Evolutionary conservation across 2,329 filamentous ascomycete species (phyloP), one percentile per base, ranked within the genome.

Genomic region (Penicillium aurantiogriseum): DNA sequence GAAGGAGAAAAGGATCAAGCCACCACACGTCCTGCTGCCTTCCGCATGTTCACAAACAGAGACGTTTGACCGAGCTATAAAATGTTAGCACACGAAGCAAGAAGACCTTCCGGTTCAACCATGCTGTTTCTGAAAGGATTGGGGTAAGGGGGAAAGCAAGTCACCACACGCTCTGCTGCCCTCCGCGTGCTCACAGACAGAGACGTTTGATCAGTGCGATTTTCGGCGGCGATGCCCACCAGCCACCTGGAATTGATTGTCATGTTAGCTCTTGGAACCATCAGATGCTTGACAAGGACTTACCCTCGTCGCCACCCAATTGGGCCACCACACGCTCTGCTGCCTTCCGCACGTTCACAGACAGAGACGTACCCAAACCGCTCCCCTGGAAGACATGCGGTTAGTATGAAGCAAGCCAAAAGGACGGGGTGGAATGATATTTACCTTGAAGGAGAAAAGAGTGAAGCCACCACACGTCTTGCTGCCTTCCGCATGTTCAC

Each of bases 161-260:
- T 44, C 15, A 54, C 35, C 35, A 40, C 35, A 36, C 21, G 50
- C 25, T 45, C 31, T 46, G 50, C 31, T 52, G 50, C 50, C 40
- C 15, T 46, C 39, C 40, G 31, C 40, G 15, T 13, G 21, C 0
- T 52, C 40, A 52, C 42, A 53, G 25, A 39, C 40, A 52, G 40
- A 52, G 17, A 45, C 40, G 36, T 40, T 29, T 19, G 13, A 4
- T 23, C n/a, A 27, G 27, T 40, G 1, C n/a, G 25, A 31, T 42
- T 40, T 2, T 7, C 11, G 9, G 7, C 5, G 17, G 19, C 19
- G 8, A 17, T 4, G 15, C 19, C 31, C 19, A 23, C 9, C 13
- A 47, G 13, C 45, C 44, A 17, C 13, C 29, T 47, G 5, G 2
- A 35, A n/a, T 47, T n/a, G 29, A 47, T 23, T 13, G 13, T 7